These are phyloP conservation scores for Geum urbanum DNA, from an alignment of 306 rosid species.

Conservation along the genomic window DNA sequence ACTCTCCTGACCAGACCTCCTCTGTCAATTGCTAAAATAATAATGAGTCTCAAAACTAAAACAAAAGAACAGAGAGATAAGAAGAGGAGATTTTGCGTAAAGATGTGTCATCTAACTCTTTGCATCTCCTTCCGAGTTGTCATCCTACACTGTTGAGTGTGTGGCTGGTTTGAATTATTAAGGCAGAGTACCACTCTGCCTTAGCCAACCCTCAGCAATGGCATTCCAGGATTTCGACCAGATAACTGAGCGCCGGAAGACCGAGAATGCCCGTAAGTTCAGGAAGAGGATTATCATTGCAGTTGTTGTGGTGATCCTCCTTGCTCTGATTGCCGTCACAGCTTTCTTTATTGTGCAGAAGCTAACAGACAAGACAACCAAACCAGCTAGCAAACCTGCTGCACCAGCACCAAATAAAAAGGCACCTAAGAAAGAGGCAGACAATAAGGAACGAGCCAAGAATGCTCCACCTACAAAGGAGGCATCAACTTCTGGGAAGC, in stretches of 20 bases:
- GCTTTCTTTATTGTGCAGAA: conserved; percentile 23
- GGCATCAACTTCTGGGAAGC: conserved; percentile 5
- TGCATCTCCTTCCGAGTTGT: conserved; percentile 1
- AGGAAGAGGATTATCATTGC: conserved; percentile 42
- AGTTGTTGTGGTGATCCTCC: conserved; percentile 35
- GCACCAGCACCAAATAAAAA: not conserved
- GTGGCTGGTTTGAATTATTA: conserved; percentile 33
- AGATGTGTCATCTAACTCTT: not conserved
- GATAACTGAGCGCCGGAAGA: conserved; percentile 56
- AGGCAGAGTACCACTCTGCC: conserved; percentile 95
- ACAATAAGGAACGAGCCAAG: no score
- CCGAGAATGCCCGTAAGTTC: conserved; percentile 44
- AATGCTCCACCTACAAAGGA: not conserved
- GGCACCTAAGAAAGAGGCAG: not conserved
- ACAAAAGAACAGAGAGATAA: conserved; percentile 2
- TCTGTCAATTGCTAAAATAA: conserved; percentile 18
- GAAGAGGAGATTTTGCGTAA: conserved; percentile 12
- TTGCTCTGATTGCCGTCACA: conserved; percentile 32
- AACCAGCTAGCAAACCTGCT: not conserved
- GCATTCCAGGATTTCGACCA: conserved; percentile 87
- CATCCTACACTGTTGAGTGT: conserved; percentile 1
- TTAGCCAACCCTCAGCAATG: conserved; percentile 49
- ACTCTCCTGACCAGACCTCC: conserved; percentile 44
- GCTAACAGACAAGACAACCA: not conserved
- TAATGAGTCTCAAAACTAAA: conserved; percentile 10